A percentile compares a stretch with the other conserved stretches of the same genome.
phyloP scores from a whole-genome alignment of 2,329 filamentous ascomycete species.

The Sclerotinia borealis region DNA sequence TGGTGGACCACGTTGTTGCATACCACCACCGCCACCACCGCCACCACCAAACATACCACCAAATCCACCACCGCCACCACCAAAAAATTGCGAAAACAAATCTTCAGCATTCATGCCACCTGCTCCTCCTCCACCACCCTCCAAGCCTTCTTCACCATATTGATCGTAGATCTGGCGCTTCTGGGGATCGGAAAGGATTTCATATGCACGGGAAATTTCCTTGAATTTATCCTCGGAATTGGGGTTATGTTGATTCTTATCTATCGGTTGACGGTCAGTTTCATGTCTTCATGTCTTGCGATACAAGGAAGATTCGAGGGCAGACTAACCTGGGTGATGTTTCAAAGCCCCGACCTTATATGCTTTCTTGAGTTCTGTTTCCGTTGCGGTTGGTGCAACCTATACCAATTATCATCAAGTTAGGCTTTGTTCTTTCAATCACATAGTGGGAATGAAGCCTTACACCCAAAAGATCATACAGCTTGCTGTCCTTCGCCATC shows the following conservation, averaged over 20 bases:
- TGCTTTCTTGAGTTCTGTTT: slow-evolving; percentile 83
- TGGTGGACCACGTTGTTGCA: slow-evolving; percentile 71
- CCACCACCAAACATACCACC: slow-evolving; percentile 64
- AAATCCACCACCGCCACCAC: slow-evolving; percentile 62
- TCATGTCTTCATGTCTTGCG: not conserved
- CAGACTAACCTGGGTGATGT: slow-evolving; percentile 70
- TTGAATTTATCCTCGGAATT: slow-evolving; percentile 97
- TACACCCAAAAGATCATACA: slow-evolving; percentile 76
- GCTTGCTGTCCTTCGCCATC: slow-evolving; percentile 76
- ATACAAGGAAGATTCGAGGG: not conserved
- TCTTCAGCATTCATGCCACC: slow-evolving; percentile 93
- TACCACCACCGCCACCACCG: slow-evolving; percentile 53
- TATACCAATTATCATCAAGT: slow-evolving; percentile 37
- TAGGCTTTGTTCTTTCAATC: slow-evolving; percentile 21
- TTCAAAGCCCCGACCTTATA: slow-evolving; percentile 81
- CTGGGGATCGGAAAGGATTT: slow-evolving; percentile 85
- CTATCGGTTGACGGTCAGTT: slow-evolving; percentile 39
- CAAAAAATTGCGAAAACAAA: slow-evolving; percentile 95
- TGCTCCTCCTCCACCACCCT: slow-evolving; percentile 71
- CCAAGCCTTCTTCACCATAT: slow-evolving; percentile 94
- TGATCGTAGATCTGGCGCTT: slow-evolving; percentile 93
- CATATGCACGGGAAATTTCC: slow-evolving; percentile 91
- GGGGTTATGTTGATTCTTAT: slow-evolving; percentile 95
- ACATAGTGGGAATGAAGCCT: slow-evolving; percentile 29
- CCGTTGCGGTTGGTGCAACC: slow-evolving; percentile 73